These are phyloP conservation scores for Akanthomyces muscarius DNA, from an alignment of 2,329 filamentous ascomycete genomes.

Conservation along the genomic window DNA sequence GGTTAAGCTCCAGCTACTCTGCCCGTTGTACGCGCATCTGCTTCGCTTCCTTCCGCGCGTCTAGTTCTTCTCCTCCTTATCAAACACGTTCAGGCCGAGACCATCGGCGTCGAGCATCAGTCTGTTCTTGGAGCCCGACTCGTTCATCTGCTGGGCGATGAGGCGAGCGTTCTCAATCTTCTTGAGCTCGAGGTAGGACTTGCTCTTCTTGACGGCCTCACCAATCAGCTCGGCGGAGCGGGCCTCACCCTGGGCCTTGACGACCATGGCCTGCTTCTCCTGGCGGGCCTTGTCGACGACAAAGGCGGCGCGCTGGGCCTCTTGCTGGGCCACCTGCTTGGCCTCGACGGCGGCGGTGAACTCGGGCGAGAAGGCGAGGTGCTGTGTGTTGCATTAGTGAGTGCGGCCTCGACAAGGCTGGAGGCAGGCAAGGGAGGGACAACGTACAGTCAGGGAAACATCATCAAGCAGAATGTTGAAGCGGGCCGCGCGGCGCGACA, in stretches of 20 bases:
- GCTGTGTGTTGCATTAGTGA: slow-evolving; percentile 40
- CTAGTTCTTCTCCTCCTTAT: slow-evolving; percentile 47
- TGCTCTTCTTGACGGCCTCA: slow-evolving; percentile 99
- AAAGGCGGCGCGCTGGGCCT: slow-evolving; percentile 95
- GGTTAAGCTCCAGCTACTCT: not conserved
- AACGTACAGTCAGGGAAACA: slow-evolving; percentile 84
- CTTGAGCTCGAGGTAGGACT: slow-evolving; percentile 92
- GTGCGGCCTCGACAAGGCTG: not conserved
- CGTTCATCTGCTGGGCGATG: slow-evolving; percentile 85
- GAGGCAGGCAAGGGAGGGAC: too few species aligned
- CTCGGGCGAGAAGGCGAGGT: slow-evolving; percentile 69
- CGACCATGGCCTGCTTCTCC: slow-evolving; percentile 98
- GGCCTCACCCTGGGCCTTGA: slow-evolving; percentile 97
- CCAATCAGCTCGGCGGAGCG: slow-evolving; percentile 96
- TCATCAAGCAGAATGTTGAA: slow-evolving; percentile 98
- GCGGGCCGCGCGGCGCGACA: slow-evolving; percentile 82
- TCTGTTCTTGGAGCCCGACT: slow-evolving; percentile 83
- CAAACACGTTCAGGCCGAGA: slow-evolving; percentile 82
- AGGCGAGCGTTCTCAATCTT: slow-evolving; percentile 94
- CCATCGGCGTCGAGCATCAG: slow-evolving; percentile 89
- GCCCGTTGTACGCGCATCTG: not conserved
- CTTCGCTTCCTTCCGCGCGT: slow-evolving; percentile 6
- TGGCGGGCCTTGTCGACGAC: slow-evolving; percentile 98
- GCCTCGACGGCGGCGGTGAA: slow-evolving; percentile 71
- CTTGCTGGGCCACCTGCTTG: slow-evolving; percentile 78